phyloP scores from a whole-genome alignment of 306 rosid genomes.

The Gastrolobium villosum region DNA sequence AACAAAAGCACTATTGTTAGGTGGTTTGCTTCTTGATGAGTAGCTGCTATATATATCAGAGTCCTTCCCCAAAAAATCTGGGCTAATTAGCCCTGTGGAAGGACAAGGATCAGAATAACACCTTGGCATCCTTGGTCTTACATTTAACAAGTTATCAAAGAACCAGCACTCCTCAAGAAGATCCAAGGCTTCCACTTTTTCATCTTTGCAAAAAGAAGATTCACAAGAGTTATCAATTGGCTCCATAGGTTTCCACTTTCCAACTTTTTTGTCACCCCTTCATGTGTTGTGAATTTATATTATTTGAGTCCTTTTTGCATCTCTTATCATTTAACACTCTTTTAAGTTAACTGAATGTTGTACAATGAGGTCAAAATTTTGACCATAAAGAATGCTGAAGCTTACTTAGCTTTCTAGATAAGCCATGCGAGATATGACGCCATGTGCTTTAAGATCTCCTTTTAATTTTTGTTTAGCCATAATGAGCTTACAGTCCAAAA shows the following conservation, averaged over 20 bases:
- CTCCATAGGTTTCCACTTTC: constrained; percentile 63
- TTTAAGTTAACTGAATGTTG: constrained; percentile 42
- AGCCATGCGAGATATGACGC: constrained; percentile 60
- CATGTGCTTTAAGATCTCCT: constrained; percentile 53
- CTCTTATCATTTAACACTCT: neutral
- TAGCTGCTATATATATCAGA: constrained; percentile 18
- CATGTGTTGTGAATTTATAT: constrained; percentile 33
- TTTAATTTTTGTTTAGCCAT: constrained; percentile 38
- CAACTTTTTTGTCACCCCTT: constrained; percentile 42
- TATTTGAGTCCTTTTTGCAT: constrained; percentile 13
- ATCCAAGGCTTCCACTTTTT: constrained; percentile 65
- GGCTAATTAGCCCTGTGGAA: constrained; percentile 47
- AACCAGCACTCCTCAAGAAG: constrained; percentile 88
- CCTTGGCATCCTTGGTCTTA: constrained; percentile 63
- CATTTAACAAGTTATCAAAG: constrained; percentile 69
- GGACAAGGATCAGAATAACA: constrained; percentile 75
- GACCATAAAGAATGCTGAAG: constrained; percentile 39
- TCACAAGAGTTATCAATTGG: constrained; percentile 54
- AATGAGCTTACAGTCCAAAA: constrained; percentile 44
- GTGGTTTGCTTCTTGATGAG: constrained; percentile 40
- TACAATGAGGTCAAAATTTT: neutral
- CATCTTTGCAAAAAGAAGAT: constrained; percentile 57
- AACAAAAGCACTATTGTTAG: constrained; percentile 18
- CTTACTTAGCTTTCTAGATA: constrained; percentile 50
- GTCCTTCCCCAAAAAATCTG: constrained; percentile 50